Percentiles rank a stretch among this genome's conserved stretches.
Evolutionary conservation across 768 basidiomycete genomes (phyloP).

Genomic region (Auriscalpium microsporum): DNA sequence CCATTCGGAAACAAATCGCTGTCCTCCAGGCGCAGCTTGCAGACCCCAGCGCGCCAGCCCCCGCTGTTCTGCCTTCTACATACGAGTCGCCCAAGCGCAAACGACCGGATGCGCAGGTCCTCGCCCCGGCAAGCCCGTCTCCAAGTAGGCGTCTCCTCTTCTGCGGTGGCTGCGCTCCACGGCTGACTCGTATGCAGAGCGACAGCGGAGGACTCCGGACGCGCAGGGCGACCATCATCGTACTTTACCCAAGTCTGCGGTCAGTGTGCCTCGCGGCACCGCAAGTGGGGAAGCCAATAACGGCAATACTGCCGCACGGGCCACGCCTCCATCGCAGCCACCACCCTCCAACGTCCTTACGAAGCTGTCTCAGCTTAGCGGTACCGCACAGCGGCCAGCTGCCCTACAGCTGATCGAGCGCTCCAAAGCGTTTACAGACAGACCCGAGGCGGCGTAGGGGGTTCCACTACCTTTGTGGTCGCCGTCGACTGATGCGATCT

Average conservation of each 20-base stretch:
- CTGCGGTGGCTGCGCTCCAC: not conserved
- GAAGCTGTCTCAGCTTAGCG: not conserved
- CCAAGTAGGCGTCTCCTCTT: constrained; percentile 41
- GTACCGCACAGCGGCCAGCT: not conserved
- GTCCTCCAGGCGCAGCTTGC: constrained; percentile 46
- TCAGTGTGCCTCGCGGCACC: no score
- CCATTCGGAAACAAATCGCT: constrained; percentile 48
- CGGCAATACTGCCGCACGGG: no score
- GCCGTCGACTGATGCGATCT: no score
- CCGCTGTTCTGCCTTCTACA: constrained; percentile 1
- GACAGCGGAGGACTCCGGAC: not conserved
- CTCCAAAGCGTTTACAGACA: not conserved
- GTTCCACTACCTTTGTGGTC: constrained; percentile 4
- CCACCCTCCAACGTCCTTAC: not conserved
- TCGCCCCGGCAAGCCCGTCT: constrained; percentile 57
- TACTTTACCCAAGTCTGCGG: not conserved
- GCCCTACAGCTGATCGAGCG: not conserved
- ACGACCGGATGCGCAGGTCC: constrained; percentile 27
- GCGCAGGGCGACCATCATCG: not conserved
- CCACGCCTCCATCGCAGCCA: not conserved
- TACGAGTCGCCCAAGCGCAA: constrained; percentile 41
- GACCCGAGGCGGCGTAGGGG: not conserved
- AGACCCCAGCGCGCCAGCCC: constrained; percentile 22
- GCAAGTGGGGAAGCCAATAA: no score
- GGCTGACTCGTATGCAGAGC: not conserved